Base-by-base conservation (phyloP, 225 moss, liverwort and hornwort genomes). In the Physcomitrium patens region DNA sequence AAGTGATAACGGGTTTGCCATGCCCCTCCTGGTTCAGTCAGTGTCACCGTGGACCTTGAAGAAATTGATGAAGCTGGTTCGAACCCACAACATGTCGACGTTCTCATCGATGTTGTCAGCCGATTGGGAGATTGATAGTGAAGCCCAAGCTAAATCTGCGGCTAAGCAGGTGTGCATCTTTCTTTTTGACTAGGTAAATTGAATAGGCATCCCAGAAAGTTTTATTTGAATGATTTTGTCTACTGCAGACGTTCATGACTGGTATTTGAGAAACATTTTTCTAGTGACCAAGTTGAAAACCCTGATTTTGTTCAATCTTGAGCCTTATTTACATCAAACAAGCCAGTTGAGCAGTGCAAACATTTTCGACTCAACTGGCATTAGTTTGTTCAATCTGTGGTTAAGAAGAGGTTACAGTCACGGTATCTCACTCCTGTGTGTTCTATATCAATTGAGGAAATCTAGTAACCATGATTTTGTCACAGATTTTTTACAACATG, bases 11-110 rank as follows among this genome's bases (percentile, higher is more conserved):
- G 67, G 22, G 10, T 53, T 76, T 63, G 28, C 62, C 20, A 66
- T 67, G 74, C 19, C 70, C 52, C 14, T 31, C 13, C 76, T 67
- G 63, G 41, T 99, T 83, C 91, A 95, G 95, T 95, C 99, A 65
- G 99, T 99, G 86, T 95, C 99, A 84, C 95, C 99, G 70, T 99
- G 99, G 99, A 99, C 99, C 74, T 80, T 99, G 85, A 99, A 94
- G 89, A 93, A 91, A 78, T 67, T 99, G 79, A 99, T 99, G 99
- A 99, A 99, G 91, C 82, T 99, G 76, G 89, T 99, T 63, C 95
- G 91, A 28, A 99, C 90, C 54, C 93, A 93, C 59, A 99, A 99
- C 64, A 99, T 99, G 80, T 84, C 93, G 23, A 99, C 99, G 65
- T 99, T 90, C 76, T 95, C 99, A n/a, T 99, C 95, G 47, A 90